Conservation (phyloP, 2,329 filamentous ascomycete genomes). For the Paramyrothecium roridum region DNA sequence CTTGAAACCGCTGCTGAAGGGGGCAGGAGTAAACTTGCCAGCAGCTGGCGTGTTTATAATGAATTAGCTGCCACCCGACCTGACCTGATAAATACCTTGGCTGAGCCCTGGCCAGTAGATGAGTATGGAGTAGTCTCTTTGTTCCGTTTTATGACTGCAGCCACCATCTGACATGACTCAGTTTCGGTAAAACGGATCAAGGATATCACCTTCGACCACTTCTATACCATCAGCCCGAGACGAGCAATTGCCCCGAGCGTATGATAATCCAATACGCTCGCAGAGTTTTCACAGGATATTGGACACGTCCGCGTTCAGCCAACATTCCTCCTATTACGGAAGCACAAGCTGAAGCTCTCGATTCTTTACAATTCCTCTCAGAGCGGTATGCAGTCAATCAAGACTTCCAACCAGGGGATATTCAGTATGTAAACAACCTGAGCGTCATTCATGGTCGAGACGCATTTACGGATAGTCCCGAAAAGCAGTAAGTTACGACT, state of each 20-base stretch:
- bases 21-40: conserved; percentile 51
- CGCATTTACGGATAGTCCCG: conserved; percentile 34
- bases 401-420: conserved; percentile 40
- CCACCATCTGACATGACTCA: no score
- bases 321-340: conserved; percentile 48
- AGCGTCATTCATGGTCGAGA: conserved; percentile 45
- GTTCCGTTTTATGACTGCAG: no score
- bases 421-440: conserved; percentile 49
- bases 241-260: background rate
- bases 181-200: background rate
- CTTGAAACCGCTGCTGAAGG: conserved; percentile 47
- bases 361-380: conserved; percentile 40
- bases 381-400: conserved; percentile 35
- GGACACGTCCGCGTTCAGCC: background rate
- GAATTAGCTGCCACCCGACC: conserved; percentile 53
- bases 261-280: background rate
- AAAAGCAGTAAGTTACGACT: conserved; percentile 22
- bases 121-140: no score
- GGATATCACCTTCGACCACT: background rate
- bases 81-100: conserved; percentile 52
- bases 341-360: conserved; percentile 43
- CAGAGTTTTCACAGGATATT: background rate
- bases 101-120: conserved; percentile 30
- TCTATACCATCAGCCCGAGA: background rate
- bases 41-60: conserved; percentile 56